A percentile compares a stretch with the other conserved stretches of the same genome.
phyloP scores from a whole-genome alignment of 129 eudicot species.

The Calendula officinalis region DNA sequence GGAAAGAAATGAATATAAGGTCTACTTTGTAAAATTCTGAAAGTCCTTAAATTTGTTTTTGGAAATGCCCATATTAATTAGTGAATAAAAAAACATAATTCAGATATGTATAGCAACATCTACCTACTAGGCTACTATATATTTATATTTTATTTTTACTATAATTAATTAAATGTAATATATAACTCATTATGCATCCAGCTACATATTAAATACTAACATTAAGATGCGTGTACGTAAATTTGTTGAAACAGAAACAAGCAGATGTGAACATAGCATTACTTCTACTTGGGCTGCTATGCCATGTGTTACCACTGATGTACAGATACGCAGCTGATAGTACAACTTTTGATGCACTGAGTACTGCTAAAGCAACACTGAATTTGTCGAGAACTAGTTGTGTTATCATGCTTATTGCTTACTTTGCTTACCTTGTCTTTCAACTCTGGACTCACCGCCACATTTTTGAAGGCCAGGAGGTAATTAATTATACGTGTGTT shows the following conservation, averaged over 20 bases:
- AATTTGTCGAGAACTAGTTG: constrained; percentile 65
- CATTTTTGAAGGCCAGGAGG: constrained; percentile 69
- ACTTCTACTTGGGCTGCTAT: constrained; percentile 59
- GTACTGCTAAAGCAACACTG: constrained; percentile 43
- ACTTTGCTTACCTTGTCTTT: constrained; percentile 71
- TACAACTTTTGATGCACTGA: constrained; percentile 28
- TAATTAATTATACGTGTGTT: constrained; percentile 3
- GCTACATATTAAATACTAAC: not conserved
- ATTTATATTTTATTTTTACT: no score
- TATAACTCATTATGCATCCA: not conserved
- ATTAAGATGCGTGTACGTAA: not conserved
- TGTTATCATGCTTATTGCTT: constrained; percentile 72
- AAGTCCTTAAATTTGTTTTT: no score
- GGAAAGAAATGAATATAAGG: no score
- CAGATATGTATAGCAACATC: no score
- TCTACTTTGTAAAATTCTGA: no score
- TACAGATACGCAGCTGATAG: constrained; percentile 25
- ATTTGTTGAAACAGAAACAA: constrained; percentile 52
- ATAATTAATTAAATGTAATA: no score
- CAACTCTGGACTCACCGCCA: constrained; percentile 87
- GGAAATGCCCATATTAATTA: no score
- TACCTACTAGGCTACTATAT: no score
- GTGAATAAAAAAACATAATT: no score
- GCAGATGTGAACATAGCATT: constrained; percentile 62
- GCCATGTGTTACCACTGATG: constrained; percentile 65